A percentile compares a stretch with the other conserved stretches of the same genome.
These are phyloP conservation scores for Colletotrichum siamense DNA, from an alignment of 2,329 filamentous ascomycete genomes.

Conservation along the genomic window DNA sequence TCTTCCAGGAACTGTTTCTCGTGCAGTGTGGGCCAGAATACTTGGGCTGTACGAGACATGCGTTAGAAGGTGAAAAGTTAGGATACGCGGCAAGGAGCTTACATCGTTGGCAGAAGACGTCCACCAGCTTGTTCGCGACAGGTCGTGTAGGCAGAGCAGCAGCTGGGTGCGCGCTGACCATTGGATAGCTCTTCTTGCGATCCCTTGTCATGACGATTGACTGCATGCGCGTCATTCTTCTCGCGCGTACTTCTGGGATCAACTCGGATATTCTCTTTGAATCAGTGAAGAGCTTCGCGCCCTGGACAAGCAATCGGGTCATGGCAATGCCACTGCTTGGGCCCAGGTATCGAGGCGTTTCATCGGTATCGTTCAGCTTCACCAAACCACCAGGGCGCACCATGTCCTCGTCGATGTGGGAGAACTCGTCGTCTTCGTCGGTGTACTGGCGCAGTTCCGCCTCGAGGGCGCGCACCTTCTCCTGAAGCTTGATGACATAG, in stretches of 20 bases:
- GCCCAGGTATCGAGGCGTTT: constrained; percentile 86
- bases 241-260: constrained; percentile 75
- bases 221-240: constrained; percentile 61
- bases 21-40: constrained; percentile 87
- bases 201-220: constrained; percentile 60
- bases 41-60: constrained; percentile 66
- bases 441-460: constrained; percentile 81
- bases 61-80: constrained; percentile 18
- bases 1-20: constrained; percentile 80
- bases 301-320: constrained; percentile 92
- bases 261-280: constrained; percentile 91
- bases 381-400: constrained; percentile 87
- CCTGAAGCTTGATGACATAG: constrained; percentile 92
- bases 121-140: constrained; percentile 79
- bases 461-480: constrained; percentile 83
- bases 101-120: constrained; percentile 88
- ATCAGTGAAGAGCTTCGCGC: constrained; percentile 92
- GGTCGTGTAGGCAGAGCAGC: constrained; percentile 74
- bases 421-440: constrained; percentile 73
- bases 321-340: constrained; percentile 96
- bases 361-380: constrained; percentile 82
- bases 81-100: constrained; percentile 29
- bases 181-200: constrained; percentile 86
- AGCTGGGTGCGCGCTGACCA: constrained; percentile 85
- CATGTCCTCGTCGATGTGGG: constrained; percentile 80